Percentiles rank a stretch among this genome's conserved stretches.
Evolutionary conservation across 176 grass and related monocot genomes (phyloP).

Genomic region (Areca catechu): DNA sequence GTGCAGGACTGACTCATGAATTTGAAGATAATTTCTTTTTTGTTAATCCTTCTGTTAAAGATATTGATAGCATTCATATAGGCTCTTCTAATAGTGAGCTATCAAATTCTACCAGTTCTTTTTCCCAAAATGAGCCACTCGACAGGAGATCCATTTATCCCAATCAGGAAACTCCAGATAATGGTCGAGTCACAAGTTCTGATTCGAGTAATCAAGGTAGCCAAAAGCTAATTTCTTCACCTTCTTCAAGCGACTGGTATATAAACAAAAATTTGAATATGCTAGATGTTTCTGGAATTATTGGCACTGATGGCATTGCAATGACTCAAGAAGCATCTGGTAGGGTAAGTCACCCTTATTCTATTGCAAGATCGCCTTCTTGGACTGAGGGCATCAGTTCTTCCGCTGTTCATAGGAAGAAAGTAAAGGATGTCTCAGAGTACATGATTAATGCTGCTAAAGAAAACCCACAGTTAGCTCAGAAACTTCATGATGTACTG

Average conservation of each 20-base stretch:
- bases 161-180: slow-evolving; percentile 23
- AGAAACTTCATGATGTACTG: slow-evolving; percentile 90
- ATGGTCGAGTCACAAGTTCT: slow-evolving; percentile 26
- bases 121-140: slow-evolving; percentile 11
- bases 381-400: slow-evolving; percentile 30
- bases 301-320: not conserved
- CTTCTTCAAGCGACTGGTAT: not conserved
- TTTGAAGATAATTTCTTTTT: slow-evolving; percentile 37
- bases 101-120: slow-evolving; percentile 38
- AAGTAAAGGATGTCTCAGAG: slow-evolving; percentile 94
- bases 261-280: not conserved
- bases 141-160: not conserved
- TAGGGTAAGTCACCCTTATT: slow-evolving; percentile 4
- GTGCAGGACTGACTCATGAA: slow-evolving; percentile 42
- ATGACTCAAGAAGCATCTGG: slow-evolving; percentile 15
- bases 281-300: slow-evolving; percentile 1
- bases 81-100: slow-evolving; percentile 35
- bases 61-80: slow-evolving; percentile 24
- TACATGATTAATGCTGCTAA: slow-evolving; percentile 99
- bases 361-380: slow-evolving; percentile 16
- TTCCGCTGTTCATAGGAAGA: slow-evolving; percentile 64
- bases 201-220: slow-evolving; percentile 42
- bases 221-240: slow-evolving; percentile 9
- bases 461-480: slow-evolving; percentile 87
- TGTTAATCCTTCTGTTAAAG: slow-evolving; percentile 34